These are phyloP conservation scores for Crucihimalaya himalaica DNA, from an alignment of 345 rosid genomes.

Conservation along the genomic window DNA sequence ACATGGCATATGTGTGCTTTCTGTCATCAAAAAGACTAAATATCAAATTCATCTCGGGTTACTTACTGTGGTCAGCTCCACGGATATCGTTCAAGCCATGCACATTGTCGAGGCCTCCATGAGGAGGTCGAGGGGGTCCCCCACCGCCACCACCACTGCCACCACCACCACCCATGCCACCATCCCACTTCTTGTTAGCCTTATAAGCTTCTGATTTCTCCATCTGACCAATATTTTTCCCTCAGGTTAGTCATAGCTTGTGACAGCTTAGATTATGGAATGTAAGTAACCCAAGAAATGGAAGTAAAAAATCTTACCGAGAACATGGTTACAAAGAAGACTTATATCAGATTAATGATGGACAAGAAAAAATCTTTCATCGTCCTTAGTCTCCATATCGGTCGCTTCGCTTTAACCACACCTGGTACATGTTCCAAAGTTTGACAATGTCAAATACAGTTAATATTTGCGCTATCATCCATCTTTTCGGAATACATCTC, in stretches of 20 bases:
- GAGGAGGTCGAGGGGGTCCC: conserved; percentile 73
- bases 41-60: neutral
- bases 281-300: neutral
- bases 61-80: conserved; percentile 49
- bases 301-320: conserved; percentile 15
- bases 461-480: neutral
- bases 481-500: neutral
- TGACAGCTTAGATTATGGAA: neutral
- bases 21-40: neutral
- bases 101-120: conserved; percentile 73
- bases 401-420: conserved; percentile 37
- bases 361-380: conserved; percentile 41
- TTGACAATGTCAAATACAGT: neutral
- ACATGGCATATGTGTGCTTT: neutral
- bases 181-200: conserved; percentile 87
- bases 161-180: conserved; percentile 72
- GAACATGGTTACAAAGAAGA: conserved; percentile 40
- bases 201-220: conserved; percentile 74
- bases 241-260: neutral
- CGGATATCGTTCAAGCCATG: conserved; percentile 36
- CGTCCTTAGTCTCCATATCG: conserved; percentile 40
- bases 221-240: conserved; percentile 49
- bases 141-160: conserved; percentile 53
- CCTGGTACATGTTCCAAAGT: conserved; percentile 20
- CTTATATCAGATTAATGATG: conserved; percentile 36